A percentile compares a stretch with the other conserved stretches of the same genome.
These are phyloP conservation scores for Scheffersomyces segobiensis DNA, from an alignment of 1,139 yeast genomes.

Conservation along the genomic window DNA sequence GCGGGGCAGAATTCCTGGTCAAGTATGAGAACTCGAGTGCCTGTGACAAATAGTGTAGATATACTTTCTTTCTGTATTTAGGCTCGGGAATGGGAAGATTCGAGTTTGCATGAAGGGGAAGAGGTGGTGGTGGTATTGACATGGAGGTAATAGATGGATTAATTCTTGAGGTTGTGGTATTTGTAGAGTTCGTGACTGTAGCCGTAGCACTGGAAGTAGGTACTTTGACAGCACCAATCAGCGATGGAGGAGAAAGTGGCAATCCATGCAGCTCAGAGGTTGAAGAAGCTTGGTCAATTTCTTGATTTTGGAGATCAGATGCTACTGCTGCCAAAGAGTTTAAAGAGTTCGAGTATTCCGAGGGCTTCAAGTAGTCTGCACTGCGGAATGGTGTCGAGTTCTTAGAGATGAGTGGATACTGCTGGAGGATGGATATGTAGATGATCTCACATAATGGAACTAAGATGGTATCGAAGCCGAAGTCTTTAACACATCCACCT, in stretches of 20 bases:
- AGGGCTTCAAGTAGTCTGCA: conserved; percentile 10
- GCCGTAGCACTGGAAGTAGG: neutral
- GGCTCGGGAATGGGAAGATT: neutral
- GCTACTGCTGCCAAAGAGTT: conserved; percentile 45
- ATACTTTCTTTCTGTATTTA: conserved; percentile 21
- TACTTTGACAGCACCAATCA: neutral
- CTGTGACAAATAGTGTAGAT: conserved; percentile 42
- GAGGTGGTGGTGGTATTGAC: conserved; percentile 4
- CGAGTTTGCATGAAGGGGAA: neutral
- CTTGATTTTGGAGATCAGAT: conserved; percentile 26
- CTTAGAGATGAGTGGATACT: conserved; percentile 61
- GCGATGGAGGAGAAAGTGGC: neutral
- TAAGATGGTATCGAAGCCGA: conserved; percentile 70
- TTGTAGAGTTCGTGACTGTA: neutral
- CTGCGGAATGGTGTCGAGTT: conserved; percentile 34
- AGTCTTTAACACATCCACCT: conserved; percentile 75
- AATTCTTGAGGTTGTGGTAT: neutral
- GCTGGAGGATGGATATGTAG: conserved; percentile 60
- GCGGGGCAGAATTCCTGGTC: conserved; percentile 63
- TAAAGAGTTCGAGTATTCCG: conserved; percentile 16
- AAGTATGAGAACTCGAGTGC: conserved; percentile 60
- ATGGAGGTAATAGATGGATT: conserved; percentile 3
- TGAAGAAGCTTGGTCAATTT: neutral
- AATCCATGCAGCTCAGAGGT: neutral
- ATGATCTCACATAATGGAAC: conserved; percentile 67